Base-by-base conservation (phyloP, 441 rosid species). In the Pelargonium myrrhifolium region DNA sequence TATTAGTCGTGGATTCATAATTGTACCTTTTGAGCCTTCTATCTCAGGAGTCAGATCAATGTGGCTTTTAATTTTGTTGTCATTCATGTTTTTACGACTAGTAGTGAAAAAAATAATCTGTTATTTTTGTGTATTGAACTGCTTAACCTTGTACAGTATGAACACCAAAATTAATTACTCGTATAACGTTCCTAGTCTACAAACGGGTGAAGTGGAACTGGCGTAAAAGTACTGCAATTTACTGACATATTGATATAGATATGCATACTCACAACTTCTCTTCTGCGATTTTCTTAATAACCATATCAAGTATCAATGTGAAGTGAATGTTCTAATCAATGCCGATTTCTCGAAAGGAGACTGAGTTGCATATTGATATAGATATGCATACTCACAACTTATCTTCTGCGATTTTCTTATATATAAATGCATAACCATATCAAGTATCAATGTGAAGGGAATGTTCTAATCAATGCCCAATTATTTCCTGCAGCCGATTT, bases 321-420 rank as follows among this genome's bases (percentile, higher is more conserved):
- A 51, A 24, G 49, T 56, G 40, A 61, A 26, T 66, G 18, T 58
- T 1, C 39, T 76, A 45, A 69, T 76, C 17, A 60, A 24, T 72
- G 53, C 60, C 39, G 35, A 75, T 84, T 68, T 66, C 83, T 62
- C 85, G 74, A 67, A 89, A 92, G 82, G 93, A 92, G 68, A 81
- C 92, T 62, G 96, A 86, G 75, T 80, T 95, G 78, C 81, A 79
- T 66, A 24, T 24, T 24, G 26, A 24, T 24, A 24, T 24, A 24
- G 26, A 24, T 24, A 24, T 24, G 26, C 26, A 24, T 24, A 24
- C 26, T 24, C 26, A 24, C 26, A 24, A 24, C 26, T 24, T 24
- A 24, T 24, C 26, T 24, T 24, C 26, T 24, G 1, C 26, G 26
- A 24, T 24, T 24, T 1, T 24, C 1, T 24, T 24, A 2, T 24